Evolutionary conservation across 139 green algal genomes (phyloP).

Genomic region (Tetradesmus obliquus): DNA sequence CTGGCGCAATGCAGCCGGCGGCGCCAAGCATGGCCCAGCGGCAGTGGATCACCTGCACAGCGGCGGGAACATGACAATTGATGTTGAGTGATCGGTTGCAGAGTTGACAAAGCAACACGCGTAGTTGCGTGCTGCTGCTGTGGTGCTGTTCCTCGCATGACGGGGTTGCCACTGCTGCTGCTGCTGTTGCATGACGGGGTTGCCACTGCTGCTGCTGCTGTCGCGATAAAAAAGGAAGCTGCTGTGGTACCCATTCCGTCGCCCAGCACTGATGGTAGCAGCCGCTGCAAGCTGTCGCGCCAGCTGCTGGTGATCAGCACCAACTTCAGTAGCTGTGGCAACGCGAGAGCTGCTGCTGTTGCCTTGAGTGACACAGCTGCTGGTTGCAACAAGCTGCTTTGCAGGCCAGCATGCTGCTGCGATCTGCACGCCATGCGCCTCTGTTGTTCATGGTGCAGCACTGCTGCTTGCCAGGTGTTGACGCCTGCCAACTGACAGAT

Average conservation of each 20-base stretch:
- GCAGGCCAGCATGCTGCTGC: neutral
- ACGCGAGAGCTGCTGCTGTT: neutral
- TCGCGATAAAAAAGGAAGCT: neutral
- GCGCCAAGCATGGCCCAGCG: slow-evolving; percentile 97
- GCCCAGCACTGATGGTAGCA: neutral
- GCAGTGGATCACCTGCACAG: slow-evolving; percentile 82
- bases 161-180: neutral
- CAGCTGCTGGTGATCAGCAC: neutral
- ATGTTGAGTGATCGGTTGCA: neutral
- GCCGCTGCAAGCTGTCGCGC: neutral
- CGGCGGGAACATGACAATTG: neutral
- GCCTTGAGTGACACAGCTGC: neutral
- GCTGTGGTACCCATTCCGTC: too few relatives aligned
- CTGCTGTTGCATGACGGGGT: neutral
- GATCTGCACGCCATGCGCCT: too few relatives aligned
- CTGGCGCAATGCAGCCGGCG: slow-evolving; percentile 94
- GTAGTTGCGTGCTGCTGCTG: neutral
- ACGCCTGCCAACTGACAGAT: too few relatives aligned
- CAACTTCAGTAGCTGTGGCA: neutral
- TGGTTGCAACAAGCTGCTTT: neutral
- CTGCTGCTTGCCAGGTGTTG: too few relatives aligned
- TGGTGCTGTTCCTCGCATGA: too few relatives aligned
- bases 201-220: neutral
- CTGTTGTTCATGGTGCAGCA: too few relatives aligned
- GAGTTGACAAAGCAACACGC: neutral